A percentile compares a stretch with the other conserved stretches of the same genome.
phyloP scores from a whole-genome alignment of 192 early-diverging fungal genomes.

The Backusella westeae region DNA sequence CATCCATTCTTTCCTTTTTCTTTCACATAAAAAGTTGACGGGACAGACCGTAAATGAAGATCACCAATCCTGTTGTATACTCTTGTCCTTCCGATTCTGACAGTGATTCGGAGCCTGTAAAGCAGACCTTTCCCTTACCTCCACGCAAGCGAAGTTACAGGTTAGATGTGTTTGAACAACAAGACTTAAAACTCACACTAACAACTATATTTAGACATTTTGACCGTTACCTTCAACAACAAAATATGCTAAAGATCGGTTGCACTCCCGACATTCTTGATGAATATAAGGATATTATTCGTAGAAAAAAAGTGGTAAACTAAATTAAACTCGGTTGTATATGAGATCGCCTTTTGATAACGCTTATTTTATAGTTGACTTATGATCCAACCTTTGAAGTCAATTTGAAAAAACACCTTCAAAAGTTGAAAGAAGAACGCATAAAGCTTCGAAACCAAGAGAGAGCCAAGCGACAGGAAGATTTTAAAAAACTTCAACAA shows the following conservation, averaged over 20 bases:
- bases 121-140: background rate
- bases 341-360: too few relatives aligned
- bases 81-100: constrained; percentile 8
- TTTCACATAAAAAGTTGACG: background rate
- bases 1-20: background rate
- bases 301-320: background rate
- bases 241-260: background rate
- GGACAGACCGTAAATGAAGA: background rate
- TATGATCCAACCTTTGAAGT: constrained; percentile 1
- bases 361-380: background rate
- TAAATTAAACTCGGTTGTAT: background rate
- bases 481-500: background rate
- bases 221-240: background rate
- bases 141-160: background rate
- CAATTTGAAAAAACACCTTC: background rate
- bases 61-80: constrained; percentile 7
- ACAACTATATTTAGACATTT: background rate
- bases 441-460: background rate
- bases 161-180: background rate
- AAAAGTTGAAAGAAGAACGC: background rate
- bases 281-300: background rate
- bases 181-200: background rate
- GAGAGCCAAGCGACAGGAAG: background rate
- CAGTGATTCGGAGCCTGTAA: background rate
- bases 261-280: background rate